Conservation (phyloP, 1,284 basidiomycete species). For the Ustilago nuda region DNA sequence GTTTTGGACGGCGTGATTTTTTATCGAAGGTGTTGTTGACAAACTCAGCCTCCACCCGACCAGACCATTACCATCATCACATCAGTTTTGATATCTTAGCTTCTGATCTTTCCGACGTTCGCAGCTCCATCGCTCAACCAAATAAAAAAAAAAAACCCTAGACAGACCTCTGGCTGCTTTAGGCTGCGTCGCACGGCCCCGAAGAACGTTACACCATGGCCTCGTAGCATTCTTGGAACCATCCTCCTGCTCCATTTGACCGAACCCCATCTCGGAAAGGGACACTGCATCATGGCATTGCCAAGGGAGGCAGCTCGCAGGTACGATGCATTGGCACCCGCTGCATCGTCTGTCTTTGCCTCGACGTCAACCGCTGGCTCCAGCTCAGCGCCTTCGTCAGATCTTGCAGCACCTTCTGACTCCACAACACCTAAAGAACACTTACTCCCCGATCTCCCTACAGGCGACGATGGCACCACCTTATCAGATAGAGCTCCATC, state of each 20-base stretch:
- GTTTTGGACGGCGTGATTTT: slow-evolving; percentile 12
- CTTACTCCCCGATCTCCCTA: slow-evolving; percentile 18
- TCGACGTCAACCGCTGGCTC: slow-evolving; percentile 14
- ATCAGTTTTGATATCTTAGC: neutral
- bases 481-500: slow-evolving; percentile 36
- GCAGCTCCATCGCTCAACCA: neutral
- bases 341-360: slow-evolving; percentile 4
- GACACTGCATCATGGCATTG: slow-evolving; percentile 24
- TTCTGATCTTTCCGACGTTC: neutral
- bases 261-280: neutral
- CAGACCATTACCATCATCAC: neutral
- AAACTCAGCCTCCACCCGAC: slow-evolving; percentile 45
- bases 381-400: neutral
- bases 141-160: no score
- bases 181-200: no score
- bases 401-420: neutral
- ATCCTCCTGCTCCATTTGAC: slow-evolving; percentile 14
- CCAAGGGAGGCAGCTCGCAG: slow-evolving; percentile 43
- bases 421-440: slow-evolving; percentile 12
- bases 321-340: slow-evolving; percentile 29
- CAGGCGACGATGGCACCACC: slow-evolving; percentile 23
- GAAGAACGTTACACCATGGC: slow-evolving; percentile 8
- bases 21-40: slow-evolving; percentile 14
- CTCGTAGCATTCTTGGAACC: slow-evolving; percentile 3
- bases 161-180: no score